Evolutionary conservation across 208 protist species (phyloP).

Genomic region (Herpetomonas samuelpessoai): DNA sequence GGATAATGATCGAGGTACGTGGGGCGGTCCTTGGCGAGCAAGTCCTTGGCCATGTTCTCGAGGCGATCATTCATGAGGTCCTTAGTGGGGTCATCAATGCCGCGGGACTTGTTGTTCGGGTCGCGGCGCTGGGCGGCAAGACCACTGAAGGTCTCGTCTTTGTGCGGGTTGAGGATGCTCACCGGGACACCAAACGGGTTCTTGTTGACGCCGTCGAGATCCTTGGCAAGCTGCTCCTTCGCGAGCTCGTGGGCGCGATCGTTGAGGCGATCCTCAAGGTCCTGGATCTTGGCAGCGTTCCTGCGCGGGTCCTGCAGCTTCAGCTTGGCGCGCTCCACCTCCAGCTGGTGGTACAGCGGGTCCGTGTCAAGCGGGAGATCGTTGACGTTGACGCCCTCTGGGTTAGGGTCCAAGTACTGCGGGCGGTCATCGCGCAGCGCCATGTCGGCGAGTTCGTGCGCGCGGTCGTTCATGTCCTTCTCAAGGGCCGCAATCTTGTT

Average conservation of each 20-base stretch:
- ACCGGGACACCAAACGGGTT: constrained; percentile 61
- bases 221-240: constrained; percentile 43
- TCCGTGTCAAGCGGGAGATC: constrained; percentile 57
- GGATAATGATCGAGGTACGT: constrained; percentile 56
- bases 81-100: constrained; percentile 15
- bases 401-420: constrained; percentile 50
- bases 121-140: constrained; percentile 44
- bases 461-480: constrained; percentile 70
- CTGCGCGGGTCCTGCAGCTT: constrained; percentile 51
- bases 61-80: constrained; percentile 53
- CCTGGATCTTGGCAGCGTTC: constrained; percentile 54
- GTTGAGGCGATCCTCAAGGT: constrained; percentile 72
- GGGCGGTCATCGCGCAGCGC: constrained; percentile 41
- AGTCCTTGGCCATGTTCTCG: constrained; percentile 52
- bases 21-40: constrained; percentile 46
- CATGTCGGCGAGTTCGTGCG: constrained; percentile 57
- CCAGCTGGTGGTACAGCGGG: constrained; percentile 55
- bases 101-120: constrained; percentile 28
- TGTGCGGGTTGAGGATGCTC: constrained; percentile 51
- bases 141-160: constrained; percentile 50
- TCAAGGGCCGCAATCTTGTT: constrained; percentile 57
- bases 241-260: constrained; percentile 76
- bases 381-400: constrained; percentile 52
- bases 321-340: constrained; percentile 75
- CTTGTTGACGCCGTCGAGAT: constrained; percentile 40